Conservation (phyloP, 2,329 filamentous ascomycete genomes). For the Tolypocladium endophyticum region DNA sequence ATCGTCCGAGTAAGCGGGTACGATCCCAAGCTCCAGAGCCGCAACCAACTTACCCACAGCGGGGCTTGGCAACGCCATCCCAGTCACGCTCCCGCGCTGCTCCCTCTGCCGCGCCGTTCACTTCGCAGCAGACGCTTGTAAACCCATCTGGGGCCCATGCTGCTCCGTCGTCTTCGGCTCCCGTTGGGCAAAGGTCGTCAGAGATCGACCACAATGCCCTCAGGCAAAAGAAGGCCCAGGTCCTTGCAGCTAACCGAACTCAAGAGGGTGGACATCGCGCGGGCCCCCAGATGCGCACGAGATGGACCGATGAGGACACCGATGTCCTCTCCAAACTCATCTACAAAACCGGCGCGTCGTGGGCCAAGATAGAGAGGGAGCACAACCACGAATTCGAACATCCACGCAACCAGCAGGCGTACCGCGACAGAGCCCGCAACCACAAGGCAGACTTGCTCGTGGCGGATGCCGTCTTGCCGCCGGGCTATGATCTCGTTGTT, state of each 20-base stretch:
- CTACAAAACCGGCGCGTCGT: slow-evolving; percentile 13
- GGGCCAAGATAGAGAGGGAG: slow-evolving; percentile 20
- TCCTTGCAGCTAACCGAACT: background rate
- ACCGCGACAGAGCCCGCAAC: slow-evolving; percentile 48
- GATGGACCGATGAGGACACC: slow-evolving; percentile 34
- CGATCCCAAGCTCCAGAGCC: background rate
- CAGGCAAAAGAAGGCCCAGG: background rate
- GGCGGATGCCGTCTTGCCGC: slow-evolving; percentile 31
- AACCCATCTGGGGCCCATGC: background rate
- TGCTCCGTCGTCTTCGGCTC: slow-evolving; percentile 2
- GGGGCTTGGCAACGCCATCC: no score
- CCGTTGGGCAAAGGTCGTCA: background rate
- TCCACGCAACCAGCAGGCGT: slow-evolving; percentile 41
- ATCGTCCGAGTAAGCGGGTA: background rate
- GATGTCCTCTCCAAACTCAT: slow-evolving; percentile 31
- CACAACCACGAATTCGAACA: slow-evolving; percentile 26
- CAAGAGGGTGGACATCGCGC: background rate
- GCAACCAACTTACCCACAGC: background rate
- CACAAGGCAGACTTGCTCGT: slow-evolving; percentile 42
- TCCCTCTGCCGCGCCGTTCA: background rate
- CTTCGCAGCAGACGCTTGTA: background rate
- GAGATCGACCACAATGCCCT: background rate
- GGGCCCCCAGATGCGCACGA: slow-evolving; percentile 14
- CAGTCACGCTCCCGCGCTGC: background rate
- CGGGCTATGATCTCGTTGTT: slow-evolving; percentile 37